Percentiles rank a stretch among this genome's conserved stretches.
These are phyloP conservation scores for Blastocladiella emersonii DNA, from an alignment of 371 early-diverging fungal genomes.

Conservation along the genomic window DNA sequence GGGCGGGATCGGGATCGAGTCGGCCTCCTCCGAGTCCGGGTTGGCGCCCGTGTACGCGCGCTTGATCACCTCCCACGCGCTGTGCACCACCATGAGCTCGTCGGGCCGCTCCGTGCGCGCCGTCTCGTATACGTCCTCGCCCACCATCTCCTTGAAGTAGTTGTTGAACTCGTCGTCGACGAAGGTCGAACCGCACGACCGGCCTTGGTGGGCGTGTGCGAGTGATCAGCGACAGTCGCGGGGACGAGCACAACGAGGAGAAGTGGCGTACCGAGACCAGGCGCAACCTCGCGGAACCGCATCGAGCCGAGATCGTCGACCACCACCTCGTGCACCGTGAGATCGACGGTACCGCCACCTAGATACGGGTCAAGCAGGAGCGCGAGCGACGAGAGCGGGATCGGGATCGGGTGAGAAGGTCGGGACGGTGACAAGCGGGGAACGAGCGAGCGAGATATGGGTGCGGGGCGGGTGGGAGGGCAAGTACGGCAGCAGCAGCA, in stretches of 20 bases:
- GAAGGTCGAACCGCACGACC: slow-evolving; percentile 9
- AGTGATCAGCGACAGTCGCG: too few species aligned
- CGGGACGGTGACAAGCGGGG: too few species aligned
- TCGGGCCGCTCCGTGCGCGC: not conserved
- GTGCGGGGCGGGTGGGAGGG: too few species aligned
- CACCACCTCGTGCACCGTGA: not conserved
- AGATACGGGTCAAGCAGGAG: not conserved
- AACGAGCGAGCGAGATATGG: too few species aligned
- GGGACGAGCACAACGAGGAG: not conserved
- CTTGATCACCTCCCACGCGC: not conserved
- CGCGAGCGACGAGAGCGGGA: not conserved
- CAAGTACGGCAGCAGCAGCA: too few species aligned
- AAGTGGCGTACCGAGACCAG: not conserved
- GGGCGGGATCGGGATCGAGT: not conserved
- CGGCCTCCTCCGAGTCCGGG: not conserved
- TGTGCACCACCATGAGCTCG: not conserved
- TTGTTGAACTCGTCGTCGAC: slow-evolving; percentile 6
- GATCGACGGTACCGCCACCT: slow-evolving; percentile 11
- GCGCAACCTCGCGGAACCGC: not conserved
- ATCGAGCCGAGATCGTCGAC: not conserved
- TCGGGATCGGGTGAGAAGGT: too few species aligned
- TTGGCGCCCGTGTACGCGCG: not conserved
- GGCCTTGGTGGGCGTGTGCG: not conserved
- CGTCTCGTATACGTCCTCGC: not conserved
- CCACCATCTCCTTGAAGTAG: slow-evolving; percentile 3